Conservation (phyloP, 352 stramenopile genomes). For the Phytophthora colocasiae region DNA sequence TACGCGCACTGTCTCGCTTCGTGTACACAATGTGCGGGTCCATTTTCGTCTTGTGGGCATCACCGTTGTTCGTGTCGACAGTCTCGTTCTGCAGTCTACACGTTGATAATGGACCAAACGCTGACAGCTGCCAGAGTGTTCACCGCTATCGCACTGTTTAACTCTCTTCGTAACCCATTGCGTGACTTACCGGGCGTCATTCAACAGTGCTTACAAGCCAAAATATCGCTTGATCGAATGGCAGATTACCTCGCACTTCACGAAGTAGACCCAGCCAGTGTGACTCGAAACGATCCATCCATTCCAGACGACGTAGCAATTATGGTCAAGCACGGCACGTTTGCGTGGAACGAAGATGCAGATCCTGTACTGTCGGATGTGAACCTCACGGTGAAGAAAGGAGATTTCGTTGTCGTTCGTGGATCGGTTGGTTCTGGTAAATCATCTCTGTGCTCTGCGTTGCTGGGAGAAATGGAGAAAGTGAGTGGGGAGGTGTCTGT, state of each 20-base stretch:
- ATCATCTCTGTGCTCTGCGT: constrained; percentile 39
- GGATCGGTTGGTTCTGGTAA: constrained; percentile 45
- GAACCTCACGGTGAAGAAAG: constrained; percentile 31
- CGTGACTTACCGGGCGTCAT: constrained; percentile 33
- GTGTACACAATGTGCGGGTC: constrained; percentile 72
- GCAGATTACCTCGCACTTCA: constrained; percentile 28
- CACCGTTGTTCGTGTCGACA: constrained; percentile 52
- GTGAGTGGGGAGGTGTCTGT: constrained; percentile 30
- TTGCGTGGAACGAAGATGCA: constrained; percentile 29
- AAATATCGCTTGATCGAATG: constrained; percentile 36
- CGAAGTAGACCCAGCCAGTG: constrained; percentile 16
- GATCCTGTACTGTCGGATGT: constrained; percentile 27
- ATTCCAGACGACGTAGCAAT: constrained; percentile 28
- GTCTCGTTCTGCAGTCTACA: constrained; percentile 55
- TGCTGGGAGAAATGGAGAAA: constrained; percentile 81
- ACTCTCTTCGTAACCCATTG: constrained; percentile 39
- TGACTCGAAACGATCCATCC: constrained; percentile 1
- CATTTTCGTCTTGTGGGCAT: constrained; percentile 53
- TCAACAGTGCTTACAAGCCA: constrained; percentile 30
- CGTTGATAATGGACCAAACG: constrained; percentile 31
- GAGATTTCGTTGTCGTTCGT: constrained; percentile 43
- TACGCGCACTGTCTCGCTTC: constrained; percentile 74
- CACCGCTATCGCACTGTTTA: constrained; percentile 55
- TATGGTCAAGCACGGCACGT: constrained; percentile 29
- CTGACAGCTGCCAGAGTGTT: constrained; percentile 56